These are phyloP conservation scores for Euclidium syriacum DNA, from an alignment of 345 rosid species.

Conservation along the genomic window DNA sequence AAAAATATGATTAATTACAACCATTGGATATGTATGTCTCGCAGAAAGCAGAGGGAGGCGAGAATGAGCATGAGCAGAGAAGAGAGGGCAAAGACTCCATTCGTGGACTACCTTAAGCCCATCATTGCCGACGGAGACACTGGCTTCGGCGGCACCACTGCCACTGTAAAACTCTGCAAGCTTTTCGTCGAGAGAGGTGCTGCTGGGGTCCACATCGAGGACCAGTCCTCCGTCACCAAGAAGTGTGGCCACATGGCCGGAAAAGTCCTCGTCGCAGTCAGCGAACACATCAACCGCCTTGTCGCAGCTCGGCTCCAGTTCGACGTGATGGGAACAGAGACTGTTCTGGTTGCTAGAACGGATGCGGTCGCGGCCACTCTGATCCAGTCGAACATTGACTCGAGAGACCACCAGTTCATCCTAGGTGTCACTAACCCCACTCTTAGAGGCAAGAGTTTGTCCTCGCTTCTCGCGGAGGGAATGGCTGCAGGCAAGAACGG, in stretches of 20 bases:
- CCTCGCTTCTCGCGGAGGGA: constrained; percentile 61
- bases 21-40: neutral
- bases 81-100: constrained; percentile 77
- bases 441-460: constrained; percentile 59
- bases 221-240: constrained; percentile 90
- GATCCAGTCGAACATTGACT: constrained; percentile 80
- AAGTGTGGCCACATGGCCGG: constrained; percentile 99
- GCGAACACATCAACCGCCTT: constrained; percentile 86
- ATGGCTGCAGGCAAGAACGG: constrained; percentile 78
- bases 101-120: constrained; percentile 85
- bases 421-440: constrained; percentile 80
- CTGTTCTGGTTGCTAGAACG: constrained; percentile 84
- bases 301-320: constrained; percentile 95
- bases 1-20: neutral
- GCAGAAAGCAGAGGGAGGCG: constrained; percentile 80
- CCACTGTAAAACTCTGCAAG: constrained; percentile 94
- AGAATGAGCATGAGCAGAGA: constrained; percentile 86
- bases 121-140: constrained; percentile 98
- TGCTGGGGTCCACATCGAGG: constrained; percentile 94
- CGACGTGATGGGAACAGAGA: constrained; percentile 93
- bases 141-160: constrained; percentile 90
- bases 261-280: constrained; percentile 85
- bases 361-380: constrained; percentile 84
- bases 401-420: constrained; percentile 89
- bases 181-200: constrained; percentile 94